Conservation (phyloP, 2,329 filamentous ascomycete genomes). For the Pseudopithomyces chartarum region DNA sequence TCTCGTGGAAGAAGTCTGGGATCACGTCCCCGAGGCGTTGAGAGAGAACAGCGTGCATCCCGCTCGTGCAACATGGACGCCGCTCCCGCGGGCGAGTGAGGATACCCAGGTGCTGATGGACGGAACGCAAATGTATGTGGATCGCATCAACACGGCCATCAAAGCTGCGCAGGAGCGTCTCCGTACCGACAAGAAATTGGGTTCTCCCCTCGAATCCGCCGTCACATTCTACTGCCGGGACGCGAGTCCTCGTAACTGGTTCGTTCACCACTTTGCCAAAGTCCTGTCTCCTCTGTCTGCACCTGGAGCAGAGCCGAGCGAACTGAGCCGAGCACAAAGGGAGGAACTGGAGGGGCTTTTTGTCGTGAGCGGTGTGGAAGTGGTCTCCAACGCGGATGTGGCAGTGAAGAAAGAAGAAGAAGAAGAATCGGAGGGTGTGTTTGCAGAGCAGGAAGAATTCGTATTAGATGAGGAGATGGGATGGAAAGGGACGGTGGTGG, state of each 20-base stretch:
- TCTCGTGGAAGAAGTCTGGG: conserved; percentile 88
- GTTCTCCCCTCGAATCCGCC: conserved; percentile 79
- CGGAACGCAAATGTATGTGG: conserved; percentile 43
- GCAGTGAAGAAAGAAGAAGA: conserved; percentile 6
- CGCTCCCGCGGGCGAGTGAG: conserved; percentile 16
- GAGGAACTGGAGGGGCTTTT: conserved; percentile 48
- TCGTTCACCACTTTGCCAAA: not conserved
- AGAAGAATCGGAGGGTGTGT: conserved; percentile 4
- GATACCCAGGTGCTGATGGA: conserved; percentile 22
- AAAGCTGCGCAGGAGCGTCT: conserved; percentile 78
- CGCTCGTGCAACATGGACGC: conserved; percentile 26
- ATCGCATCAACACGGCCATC: conserved; percentile 65
- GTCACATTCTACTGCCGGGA: conserved; percentile 58
- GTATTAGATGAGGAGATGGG: conserved; percentile 33
- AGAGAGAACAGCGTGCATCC: conserved; percentile 43
- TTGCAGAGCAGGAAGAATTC: conserved; percentile 25
- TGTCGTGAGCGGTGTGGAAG: conserved; percentile 47
- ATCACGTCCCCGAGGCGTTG: conserved; percentile 71
- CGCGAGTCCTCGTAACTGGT: not conserved
- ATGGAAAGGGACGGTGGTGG: conserved; percentile 29
- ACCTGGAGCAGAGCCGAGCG: not conserved
- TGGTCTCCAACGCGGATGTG: not conserved
- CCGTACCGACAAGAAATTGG: conserved; percentile 71
- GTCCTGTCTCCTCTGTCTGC: not conserved
- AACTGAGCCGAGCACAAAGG: conserved; percentile 17